phyloP scores from a whole-genome alignment of 176 grass and related monocot genomes.

The Bolboschoenus planiculmis region DNA sequence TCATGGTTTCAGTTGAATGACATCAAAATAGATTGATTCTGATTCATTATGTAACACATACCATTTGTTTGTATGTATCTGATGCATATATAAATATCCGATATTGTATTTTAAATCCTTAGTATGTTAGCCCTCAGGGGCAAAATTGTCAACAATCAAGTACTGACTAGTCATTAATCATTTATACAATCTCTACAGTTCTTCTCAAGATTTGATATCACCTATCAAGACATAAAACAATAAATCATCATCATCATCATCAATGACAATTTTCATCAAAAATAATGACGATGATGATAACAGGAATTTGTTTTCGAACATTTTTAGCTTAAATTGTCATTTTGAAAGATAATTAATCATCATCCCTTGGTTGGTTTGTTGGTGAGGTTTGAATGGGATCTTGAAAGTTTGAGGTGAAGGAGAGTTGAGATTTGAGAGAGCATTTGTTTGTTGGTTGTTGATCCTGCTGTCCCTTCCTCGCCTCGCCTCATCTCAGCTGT shows the following conservation, averaged over 20 bases:
- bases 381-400: no score
- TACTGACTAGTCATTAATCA: not conserved
- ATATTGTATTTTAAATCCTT: not conserved
- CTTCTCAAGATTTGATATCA: not conserved
- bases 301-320: no score
- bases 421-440: not conserved
- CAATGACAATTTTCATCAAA: no score
- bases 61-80: not conserved
- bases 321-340: no score
- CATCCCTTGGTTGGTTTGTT: no score
- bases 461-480: not conserved
- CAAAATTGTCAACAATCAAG: not conserved
- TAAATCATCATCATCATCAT: no score
- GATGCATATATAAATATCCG: not conserved
- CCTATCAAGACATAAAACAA: no score
- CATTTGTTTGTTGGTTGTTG: not conserved
- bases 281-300: no score
- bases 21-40: not conserved
- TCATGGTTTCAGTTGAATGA: not conserved
- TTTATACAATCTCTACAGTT: not conserved
- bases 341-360: no score
- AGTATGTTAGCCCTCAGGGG: not conserved
- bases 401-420: no score
- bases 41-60: not conserved
- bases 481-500: not conserved